Evolutionary conservation across 768 basidiomycete species (phyloP).

Genomic region (Collybia mongolica): DNA sequence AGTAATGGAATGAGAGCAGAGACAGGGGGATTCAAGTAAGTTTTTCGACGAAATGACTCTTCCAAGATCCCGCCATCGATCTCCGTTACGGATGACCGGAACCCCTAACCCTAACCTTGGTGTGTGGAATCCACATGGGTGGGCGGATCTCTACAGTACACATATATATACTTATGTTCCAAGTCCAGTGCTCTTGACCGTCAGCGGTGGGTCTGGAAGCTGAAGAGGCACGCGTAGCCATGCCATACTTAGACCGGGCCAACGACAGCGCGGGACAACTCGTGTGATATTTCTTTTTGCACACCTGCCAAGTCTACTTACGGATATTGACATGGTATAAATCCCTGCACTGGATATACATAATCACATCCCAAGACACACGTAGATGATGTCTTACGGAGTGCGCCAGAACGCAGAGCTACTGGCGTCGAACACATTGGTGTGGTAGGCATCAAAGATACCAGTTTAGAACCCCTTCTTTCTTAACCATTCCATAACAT

Average conservation of each 20-base stretch:
- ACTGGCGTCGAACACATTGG: neutral
- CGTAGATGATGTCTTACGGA: no score
- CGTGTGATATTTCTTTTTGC: no score
- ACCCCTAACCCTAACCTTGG: conserved; percentile 29
- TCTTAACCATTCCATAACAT: conserved; percentile 63
- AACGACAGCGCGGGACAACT: no score
- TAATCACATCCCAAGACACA: no score
- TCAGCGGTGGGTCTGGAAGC: neutral
- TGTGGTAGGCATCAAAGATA: neutral
- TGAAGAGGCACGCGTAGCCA: neutral
- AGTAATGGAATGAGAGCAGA: conserved; percentile 6
- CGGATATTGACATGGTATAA: no score
- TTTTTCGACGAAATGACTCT: conserved; percentile 2
- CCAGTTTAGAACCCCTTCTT: conserved; percentile 56
- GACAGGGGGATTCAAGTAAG: conserved; percentile 6
- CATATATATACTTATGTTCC: no score
- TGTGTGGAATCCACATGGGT: conserved; percentile 4
- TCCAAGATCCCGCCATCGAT: conserved; percentile 18
- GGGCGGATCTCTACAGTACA: no score
- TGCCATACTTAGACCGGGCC: neutral
- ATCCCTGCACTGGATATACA: no score
- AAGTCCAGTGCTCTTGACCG: neutral
- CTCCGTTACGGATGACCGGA: conserved; percentile 13
- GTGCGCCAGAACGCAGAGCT: no score
- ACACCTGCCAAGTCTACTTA: no score